Evolutionary conservation across 495 filamentous ascomycete genomes (phyloP), one percentile per base, ranked within the genome.

Genomic region (Penicillium arizonense): DNA sequence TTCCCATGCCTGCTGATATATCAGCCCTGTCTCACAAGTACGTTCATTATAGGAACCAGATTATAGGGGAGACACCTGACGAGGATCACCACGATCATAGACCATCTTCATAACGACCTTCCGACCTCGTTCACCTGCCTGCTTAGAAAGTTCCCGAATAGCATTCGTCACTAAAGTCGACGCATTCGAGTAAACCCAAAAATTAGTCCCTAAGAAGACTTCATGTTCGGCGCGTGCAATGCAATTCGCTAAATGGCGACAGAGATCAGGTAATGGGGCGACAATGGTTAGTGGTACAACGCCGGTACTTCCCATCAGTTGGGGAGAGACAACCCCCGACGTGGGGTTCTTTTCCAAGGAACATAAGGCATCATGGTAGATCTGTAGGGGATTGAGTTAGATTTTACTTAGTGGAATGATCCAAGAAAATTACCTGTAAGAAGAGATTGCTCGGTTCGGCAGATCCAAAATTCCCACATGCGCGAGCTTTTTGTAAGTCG

Each of bases 121-220:
- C 26, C 70, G 49, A 0, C 81, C 81, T 23, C 83, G 67, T 49
- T 77, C 72, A 0, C 84, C 83, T 4, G 85, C 87, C 47, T 87
- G 76, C 12, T 63, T 72, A 1, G 87, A 87, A 8, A 91, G 75
- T 61, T 91, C 87, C 9, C 67, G 73, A 37, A 92, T 77, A 3
- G 84, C 83, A 70, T 90, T 80, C 11, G 80, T 85, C 43, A 91
- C 75, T 44, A 86, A 77, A 16, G 73, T 82, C 28, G 83, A 83
- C 1, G 87, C 85, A 13, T 84, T 78, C 2, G 85, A 85, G 45
- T 83, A 69, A 50, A 83, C 76, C 88, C 88, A 92, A 67, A 82
- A 90, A 56, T 88, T 88, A 0, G 88, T 92, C 0, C 82, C 86
- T 7, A 92, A 66, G 47, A 85, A 83, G 1, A 92, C 81, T 62